Percentiles rank a stretch among this genome's conserved stretches.
These are phyloP conservation scores for Acanthamoeba healyi DNA, from an alignment of 208 protist species.

Conservation along the genomic window DNA sequence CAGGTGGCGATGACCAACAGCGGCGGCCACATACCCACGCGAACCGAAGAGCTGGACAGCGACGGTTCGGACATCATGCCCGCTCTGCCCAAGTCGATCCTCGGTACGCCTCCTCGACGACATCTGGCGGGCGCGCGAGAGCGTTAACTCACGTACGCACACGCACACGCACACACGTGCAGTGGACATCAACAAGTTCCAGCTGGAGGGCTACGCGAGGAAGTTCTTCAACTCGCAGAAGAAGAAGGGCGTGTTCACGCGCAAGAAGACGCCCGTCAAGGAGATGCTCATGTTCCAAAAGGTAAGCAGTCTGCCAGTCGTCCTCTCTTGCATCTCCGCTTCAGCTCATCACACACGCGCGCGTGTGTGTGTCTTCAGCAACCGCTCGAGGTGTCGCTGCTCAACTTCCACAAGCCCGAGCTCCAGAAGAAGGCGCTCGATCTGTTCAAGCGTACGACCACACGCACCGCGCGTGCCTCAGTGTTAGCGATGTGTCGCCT, in stretches of 20 bases:
- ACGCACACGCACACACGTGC: neutral
- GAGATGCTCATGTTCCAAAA: constrained; percentile 71
- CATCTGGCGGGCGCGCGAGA: neutral
- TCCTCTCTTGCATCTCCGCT: too few relatives aligned
- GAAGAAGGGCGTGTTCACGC: constrained; percentile 39
- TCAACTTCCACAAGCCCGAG: constrained; percentile 70
- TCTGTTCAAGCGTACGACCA: constrained; percentile 35
- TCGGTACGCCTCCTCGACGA: neutral
- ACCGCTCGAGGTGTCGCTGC: constrained; percentile 42
- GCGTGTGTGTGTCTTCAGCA: neutral
- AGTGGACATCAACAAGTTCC: constrained; percentile 76
- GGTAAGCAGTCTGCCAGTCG: too few relatives aligned
- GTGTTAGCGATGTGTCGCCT: too few relatives aligned
- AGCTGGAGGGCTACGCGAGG: constrained; percentile 65
- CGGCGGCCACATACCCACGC: neutral
- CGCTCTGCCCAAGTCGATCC: constrained; percentile 27
- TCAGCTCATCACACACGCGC: neutral
- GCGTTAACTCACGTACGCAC: neutral
- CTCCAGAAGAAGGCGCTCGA: constrained; percentile 71
- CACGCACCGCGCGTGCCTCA: too few relatives aligned
- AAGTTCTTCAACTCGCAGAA: constrained; percentile 71
- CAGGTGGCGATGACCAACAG: neutral
- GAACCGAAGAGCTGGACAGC: neutral
- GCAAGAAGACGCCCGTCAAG: constrained; percentile 59
- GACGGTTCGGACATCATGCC: constrained; percentile 32